Conservation (phyloP, 164 flowering plant species). For the Aristolochia fimbriata region DNA sequence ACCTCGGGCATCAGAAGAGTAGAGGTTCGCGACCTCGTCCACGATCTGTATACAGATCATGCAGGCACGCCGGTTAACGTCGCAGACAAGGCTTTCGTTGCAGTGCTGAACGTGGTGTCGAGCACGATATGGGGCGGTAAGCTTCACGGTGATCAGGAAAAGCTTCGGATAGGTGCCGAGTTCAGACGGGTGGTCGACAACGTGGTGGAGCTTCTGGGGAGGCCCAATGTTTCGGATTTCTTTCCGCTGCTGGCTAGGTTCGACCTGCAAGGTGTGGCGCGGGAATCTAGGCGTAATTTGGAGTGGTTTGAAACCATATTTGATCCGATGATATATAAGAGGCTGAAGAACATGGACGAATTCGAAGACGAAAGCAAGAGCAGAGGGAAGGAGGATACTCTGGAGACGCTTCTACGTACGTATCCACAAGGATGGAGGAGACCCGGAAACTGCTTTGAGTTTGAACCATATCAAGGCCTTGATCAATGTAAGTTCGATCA, state of each 20-base stretch:
- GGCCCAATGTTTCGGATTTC: constrained; percentile 21
- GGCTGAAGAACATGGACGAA: constrained; percentile 2
- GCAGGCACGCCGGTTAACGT: constrained; percentile 25
- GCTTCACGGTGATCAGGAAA: constrained; percentile 15
- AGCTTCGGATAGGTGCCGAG: constrained; percentile 7
- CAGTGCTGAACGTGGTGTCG: constrained; percentile 25
- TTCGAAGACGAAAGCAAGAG: neutral
- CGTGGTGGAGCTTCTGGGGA: constrained; percentile 2
- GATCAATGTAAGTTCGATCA: constrained; percentile 18
- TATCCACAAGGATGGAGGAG: constrained; percentile 22
- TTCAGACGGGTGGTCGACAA: neutral
- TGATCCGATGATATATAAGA: constrained; percentile 14
- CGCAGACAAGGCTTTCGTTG: constrained; percentile 32
- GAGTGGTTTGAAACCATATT: constrained; percentile 8
- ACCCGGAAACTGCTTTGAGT: constrained; percentile 20
- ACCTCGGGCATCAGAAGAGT: too few species aligned
- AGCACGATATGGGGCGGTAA: constrained; percentile 48
- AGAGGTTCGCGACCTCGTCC: too few species aligned
- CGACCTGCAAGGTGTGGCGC: constrained; percentile 21
- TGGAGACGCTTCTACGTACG: constrained; percentile 37
- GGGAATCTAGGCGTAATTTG: constrained; percentile 2
- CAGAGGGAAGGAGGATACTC: constrained; percentile 13
- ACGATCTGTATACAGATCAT: neutral
- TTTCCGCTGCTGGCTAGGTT: constrained; percentile 22
- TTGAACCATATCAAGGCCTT: constrained; percentile 27